Evolutionary conservation across 139 green algal genomes (phyloP).

Genomic region (Parachlorella kessleri): DNA sequence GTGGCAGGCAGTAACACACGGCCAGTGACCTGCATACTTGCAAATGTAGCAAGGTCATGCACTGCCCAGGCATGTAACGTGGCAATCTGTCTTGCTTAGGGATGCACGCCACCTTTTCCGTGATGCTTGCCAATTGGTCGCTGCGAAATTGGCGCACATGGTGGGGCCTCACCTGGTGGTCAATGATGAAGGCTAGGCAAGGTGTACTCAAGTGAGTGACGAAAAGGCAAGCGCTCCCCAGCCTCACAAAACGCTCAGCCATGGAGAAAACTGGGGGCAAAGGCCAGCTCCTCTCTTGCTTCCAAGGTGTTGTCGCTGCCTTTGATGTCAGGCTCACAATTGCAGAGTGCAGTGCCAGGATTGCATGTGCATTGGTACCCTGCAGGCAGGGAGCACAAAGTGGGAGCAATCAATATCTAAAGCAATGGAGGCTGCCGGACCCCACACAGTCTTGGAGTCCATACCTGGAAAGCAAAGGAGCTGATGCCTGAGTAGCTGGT

Average conservation of each 20-base stretch:
- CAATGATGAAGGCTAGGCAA: conserved; percentile 24
- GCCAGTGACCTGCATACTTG: conserved; percentile 23
- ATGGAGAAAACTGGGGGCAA: not conserved
- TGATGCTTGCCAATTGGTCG: too few species aligned
- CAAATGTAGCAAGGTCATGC: too few species aligned
- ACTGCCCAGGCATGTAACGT: too few species aligned
- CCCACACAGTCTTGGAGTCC: too few species aligned
- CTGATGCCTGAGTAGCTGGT: conserved; percentile 59
- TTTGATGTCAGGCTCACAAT: not conserved
- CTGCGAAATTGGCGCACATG: too few species aligned
- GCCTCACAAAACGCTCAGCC: not conserved
- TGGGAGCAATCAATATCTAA: not conserved
- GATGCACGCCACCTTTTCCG: too few species aligned
- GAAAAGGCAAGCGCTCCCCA: not conserved
- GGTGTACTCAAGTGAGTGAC: not conserved
- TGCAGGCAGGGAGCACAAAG: conserved; percentile 34
- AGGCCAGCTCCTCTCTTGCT: not conserved
- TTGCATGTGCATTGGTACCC: conserved; percentile 58
- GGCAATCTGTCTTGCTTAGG: too few species aligned
- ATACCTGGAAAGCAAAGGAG: not conserved
- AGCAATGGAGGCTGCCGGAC: too few species aligned
- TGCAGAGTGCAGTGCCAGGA: conserved; percentile 17
- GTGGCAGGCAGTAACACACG: conserved; percentile 30
- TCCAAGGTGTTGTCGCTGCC: conserved; percentile 2
- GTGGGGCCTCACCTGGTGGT: conserved; percentile 42